Evolutionary conservation across 768 basidiomycete genomes (phyloP).

Genomic region (Kwoniella dejecticola): DNA sequence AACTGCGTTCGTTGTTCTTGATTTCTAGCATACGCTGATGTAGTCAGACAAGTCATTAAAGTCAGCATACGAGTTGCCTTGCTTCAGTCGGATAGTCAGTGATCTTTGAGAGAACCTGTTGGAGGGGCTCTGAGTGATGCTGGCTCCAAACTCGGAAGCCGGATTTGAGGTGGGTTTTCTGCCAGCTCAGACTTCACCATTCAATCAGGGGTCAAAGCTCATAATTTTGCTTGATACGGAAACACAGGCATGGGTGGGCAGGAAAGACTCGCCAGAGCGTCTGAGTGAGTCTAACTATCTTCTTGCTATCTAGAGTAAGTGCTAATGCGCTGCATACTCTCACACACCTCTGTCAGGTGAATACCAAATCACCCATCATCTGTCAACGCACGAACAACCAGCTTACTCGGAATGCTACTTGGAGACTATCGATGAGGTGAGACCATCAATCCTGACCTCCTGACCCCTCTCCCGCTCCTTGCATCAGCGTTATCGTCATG

Average conservation of each 20-base stretch:
- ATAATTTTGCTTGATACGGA: not conserved
- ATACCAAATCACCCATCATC: slow-evolving; percentile 13
- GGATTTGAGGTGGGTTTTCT: slow-evolving; percentile 14
- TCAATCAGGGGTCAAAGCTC: not conserved
- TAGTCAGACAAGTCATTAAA: too few relatives aligned
- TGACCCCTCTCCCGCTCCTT: too few relatives aligned
- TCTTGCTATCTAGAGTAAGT: not conserved
- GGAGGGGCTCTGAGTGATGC: not conserved
- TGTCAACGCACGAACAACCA: not conserved
- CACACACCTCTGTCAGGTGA: slow-evolving; percentile 5
- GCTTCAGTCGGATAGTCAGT: too few relatives aligned
- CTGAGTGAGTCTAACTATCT: slow-evolving; percentile 10
- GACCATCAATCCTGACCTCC: too few relatives aligned
- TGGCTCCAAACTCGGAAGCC: not conserved
- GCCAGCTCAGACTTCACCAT: not conserved
- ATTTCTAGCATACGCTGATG: too few relatives aligned
- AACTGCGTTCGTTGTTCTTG: too few relatives aligned
- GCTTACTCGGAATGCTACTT: slow-evolving; percentile 15
- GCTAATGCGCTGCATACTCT: too few relatives aligned
- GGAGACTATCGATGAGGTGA: slow-evolving; percentile 17
- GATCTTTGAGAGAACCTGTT: too few relatives aligned
- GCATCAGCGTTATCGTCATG: too few relatives aligned
- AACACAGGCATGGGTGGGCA: slow-evolving; percentile 12
- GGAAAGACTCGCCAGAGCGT: not conserved
- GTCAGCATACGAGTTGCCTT: too few relatives aligned